Conservation (phyloP, 495 filamentous ascomycete genomes). For the Daldinia decipiens region DNA sequence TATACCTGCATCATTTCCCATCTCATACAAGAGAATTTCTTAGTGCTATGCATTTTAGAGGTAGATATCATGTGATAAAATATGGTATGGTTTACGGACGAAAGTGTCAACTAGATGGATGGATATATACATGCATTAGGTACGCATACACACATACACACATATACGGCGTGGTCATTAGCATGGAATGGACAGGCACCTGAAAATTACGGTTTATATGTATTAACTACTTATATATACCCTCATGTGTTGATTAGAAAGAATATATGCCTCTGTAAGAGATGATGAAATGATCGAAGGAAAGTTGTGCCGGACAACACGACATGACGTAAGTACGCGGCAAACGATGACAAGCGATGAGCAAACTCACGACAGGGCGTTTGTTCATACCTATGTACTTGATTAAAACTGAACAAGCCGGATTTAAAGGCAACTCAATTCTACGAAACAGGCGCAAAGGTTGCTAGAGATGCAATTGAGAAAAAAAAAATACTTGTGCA, state of each 20-base stretch:
- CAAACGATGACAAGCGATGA: no score
- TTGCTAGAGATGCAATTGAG: no score
- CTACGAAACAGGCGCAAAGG: no score
- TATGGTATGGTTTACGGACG: not conserved
- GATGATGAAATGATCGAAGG: no score
- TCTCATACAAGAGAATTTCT: not conserved
- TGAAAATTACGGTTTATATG: not conserved
- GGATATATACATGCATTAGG: not conserved
- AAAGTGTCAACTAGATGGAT: not conserved
- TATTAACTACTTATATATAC: slow-evolving; percentile 7
- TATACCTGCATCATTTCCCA: not conserved
- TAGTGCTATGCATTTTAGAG: not conserved
- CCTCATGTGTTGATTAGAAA: not conserved
- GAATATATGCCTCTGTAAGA: not conserved
- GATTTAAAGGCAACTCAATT: no score
- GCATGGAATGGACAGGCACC: not conserved
- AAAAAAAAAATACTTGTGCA: no score
- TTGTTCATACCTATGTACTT: no score
- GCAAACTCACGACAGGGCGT: no score
- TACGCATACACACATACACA: not conserved
- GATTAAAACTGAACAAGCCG: no score
- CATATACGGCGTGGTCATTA: slow-evolving; percentile 1
- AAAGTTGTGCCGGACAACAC: no score
- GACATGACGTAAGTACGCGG: no score
- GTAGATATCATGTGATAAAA: not conserved